phyloP scores from a whole-genome alignment of 176 grass and related monocot species.

The Raddia distichophylla region DNA sequence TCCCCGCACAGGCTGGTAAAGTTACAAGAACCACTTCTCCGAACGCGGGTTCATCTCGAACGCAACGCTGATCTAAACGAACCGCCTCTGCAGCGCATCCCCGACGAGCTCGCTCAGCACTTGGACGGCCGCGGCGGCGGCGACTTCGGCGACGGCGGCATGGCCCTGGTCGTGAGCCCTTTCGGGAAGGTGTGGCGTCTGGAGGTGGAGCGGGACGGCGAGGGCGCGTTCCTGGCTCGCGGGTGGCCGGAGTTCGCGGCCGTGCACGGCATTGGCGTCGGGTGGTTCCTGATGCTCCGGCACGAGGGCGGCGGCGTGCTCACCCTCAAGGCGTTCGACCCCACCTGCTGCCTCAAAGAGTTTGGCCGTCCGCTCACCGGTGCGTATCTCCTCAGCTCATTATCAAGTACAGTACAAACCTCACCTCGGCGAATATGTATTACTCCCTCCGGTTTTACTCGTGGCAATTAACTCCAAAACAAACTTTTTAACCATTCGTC shows the following conservation, averaged over 20 bases:
- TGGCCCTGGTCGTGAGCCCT: slow-evolving; percentile 27
- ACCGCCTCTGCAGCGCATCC: too few relatives aligned
- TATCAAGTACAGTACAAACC: too few relatives aligned
- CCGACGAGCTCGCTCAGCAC: not conserved
- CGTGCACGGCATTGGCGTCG: slow-evolving; percentile 29
- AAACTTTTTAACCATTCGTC: too few relatives aligned
- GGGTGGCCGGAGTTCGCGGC: slow-evolving; percentile 44
- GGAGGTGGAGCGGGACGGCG: slow-evolving; percentile 33
- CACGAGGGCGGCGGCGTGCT: slow-evolving; percentile 25
- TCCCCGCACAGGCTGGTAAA: not conserved
- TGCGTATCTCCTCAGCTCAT: too few relatives aligned
- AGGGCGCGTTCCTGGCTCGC: slow-evolving; percentile 31
- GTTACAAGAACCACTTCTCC: too few relatives aligned
- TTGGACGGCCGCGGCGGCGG: not conserved
- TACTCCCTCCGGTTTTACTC: too few relatives aligned
- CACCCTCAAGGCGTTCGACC: slow-evolving; percentile 45
- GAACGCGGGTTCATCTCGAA: too few relatives aligned
- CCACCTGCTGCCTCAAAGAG: slow-evolving; percentile 25
- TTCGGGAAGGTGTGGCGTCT: slow-evolving; percentile 43
- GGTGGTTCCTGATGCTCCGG: slow-evolving; percentile 43
- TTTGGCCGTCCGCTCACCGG: not conserved
- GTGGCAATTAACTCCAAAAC: too few relatives aligned
- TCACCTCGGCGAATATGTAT: too few relatives aligned
- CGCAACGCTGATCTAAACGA: too few relatives aligned
- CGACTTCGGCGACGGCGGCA: not conserved